Percentiles rank a stretch among this genome's conserved stretches.
These are phyloP conservation scores for Scenedesmus sp. DNA, from an alignment of 163 green algal genomes.

Conservation along the genomic window DNA sequence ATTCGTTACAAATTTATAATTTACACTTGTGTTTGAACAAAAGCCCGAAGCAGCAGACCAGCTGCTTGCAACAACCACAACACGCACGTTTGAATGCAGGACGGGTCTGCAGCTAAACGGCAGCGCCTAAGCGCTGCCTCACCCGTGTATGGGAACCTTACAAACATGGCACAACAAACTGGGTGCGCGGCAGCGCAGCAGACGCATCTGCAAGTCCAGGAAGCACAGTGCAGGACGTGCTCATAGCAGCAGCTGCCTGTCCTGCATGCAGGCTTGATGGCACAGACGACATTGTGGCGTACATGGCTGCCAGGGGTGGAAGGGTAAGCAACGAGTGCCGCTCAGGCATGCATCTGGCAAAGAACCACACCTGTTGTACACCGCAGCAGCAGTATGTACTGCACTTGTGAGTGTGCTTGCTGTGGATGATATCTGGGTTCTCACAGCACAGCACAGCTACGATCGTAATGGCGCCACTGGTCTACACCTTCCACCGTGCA, in stretches of 20 bases:
- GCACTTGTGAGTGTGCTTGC: not conserved
- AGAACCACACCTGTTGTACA: not conserved
- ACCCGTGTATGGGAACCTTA: not conserved
- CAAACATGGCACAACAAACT: not conserved
- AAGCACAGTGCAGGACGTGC: not conserved
- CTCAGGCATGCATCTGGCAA: not conserved
- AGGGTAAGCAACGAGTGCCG: not conserved
- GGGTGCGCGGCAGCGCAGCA: not conserved
- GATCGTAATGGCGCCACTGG: too few relatives aligned
- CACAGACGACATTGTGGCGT: conserved; percentile 20
- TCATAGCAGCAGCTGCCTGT: not conserved
- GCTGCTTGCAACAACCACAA: not conserved
- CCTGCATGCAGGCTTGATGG: not conserved
- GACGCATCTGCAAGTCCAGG: not conserved
- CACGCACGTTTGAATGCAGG: not conserved
- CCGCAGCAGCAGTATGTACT: not conserved
- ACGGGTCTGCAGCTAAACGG: not conserved
- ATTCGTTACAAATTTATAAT: too few relatives aligned
- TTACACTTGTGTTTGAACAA: too few relatives aligned
- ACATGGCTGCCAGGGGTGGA: conserved; percentile 40
- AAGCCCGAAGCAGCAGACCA: too few relatives aligned
- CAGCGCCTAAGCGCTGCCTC: not conserved
- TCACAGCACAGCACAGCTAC: not conserved
- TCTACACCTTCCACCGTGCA: not conserved
- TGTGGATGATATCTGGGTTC: too few relatives aligned